Percentiles rank a stretch among this genome's conserved stretches.
Conservation (phyloP, 306 rosid genomes). For the Neltuma alba region DNA sequence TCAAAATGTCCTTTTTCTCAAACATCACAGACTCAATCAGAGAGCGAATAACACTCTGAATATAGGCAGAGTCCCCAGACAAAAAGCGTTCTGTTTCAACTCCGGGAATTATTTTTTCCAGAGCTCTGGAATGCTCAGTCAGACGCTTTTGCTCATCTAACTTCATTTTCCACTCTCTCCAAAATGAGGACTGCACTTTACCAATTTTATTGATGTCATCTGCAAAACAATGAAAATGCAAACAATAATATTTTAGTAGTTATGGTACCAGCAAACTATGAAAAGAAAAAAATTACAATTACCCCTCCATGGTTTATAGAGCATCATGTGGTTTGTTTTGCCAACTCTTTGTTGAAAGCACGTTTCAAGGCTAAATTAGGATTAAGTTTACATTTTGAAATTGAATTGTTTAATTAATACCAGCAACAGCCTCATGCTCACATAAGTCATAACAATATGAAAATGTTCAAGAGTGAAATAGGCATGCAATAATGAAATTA, state of each 20-base stretch:
- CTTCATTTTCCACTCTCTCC: slow-evolving; percentile 97
- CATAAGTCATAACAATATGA: background rate
- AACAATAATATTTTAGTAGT: slow-evolving; percentile 3
- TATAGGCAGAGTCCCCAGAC: slow-evolving; percentile 78
- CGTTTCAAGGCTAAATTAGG: background rate
- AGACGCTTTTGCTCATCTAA: slow-evolving; percentile 84
- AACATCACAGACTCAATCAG: slow-evolving; percentile 74
- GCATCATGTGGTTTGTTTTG: background rate
- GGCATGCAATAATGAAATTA: background rate
- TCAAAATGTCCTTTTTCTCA: slow-evolving; percentile 80
- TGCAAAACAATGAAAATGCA: slow-evolving; percentile 37
- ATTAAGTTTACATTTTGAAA: background rate
- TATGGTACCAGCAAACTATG: slow-evolving; percentile 8
- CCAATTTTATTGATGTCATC: slow-evolving; percentile 77
- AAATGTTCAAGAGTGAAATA: background rate
- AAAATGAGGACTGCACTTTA: slow-evolving; percentile 85
- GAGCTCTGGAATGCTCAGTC: slow-evolving; percentile 78
- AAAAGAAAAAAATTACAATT: slow-evolving; percentile 6
- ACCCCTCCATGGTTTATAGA: background rate
- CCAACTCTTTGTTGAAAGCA: background rate
- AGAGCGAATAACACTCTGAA: slow-evolving; percentile 67
- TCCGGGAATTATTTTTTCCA: slow-evolving; percentile 86
- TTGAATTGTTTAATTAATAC: background rate
- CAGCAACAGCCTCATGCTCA: background rate
- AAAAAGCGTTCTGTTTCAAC: slow-evolving; percentile 86